Conservation (phyloP, 129 eudicot genomes). For the Arctium minus region DNA sequence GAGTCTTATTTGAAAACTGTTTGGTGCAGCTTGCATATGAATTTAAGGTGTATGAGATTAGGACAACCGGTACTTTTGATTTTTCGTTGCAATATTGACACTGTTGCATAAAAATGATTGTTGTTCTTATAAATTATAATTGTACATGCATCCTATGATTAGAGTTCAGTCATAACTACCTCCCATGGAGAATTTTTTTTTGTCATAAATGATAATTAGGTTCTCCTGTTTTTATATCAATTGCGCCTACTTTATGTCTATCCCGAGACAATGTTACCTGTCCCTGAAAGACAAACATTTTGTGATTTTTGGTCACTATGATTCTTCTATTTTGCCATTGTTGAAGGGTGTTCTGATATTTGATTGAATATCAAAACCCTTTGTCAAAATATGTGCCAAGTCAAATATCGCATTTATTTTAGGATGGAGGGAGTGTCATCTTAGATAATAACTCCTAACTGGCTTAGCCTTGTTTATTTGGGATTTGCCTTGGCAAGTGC, state of each 20-base stretch:
- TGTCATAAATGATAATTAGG: background rate
- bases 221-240: background rate
- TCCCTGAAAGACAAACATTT: background rate
- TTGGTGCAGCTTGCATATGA: background rate
- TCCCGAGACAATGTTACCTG: background rate
- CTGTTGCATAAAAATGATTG: background rate
- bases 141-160: background rate
- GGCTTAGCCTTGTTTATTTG: background rate
- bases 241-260: background rate
- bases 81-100: background rate
- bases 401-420: too few relatives aligned
- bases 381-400: background rate
- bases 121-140: background rate
- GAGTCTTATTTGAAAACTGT: background rate
- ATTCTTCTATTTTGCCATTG: background rate
- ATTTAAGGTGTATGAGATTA: background rate
- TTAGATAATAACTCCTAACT: background rate
- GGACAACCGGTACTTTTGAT: background rate
- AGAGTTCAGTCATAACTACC: background rate
- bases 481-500: too few relatives aligned
- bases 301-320: too few relatives aligned
- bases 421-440: too few relatives aligned
- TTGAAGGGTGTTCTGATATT: background rate
- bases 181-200: background rate
- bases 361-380: background rate